Evolutionary conservation across 1,284 basidiomycete species (phyloP).

Genomic region (Polyporus tsugae): DNA sequence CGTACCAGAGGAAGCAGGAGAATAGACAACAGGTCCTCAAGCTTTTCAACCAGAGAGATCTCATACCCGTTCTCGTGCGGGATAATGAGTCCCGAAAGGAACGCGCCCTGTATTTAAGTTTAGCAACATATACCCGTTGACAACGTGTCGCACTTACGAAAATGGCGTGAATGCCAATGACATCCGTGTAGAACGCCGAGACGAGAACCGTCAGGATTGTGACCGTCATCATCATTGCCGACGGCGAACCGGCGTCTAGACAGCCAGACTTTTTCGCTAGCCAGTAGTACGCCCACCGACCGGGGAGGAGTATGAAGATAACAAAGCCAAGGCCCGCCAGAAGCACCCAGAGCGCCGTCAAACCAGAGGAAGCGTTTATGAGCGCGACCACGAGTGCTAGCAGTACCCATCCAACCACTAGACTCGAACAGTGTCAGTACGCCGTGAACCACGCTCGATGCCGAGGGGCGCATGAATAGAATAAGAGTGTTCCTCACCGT

Average conservation of each 20-base stretch:
- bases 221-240: conserved; percentile 80
- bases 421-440: conserved; percentile 7
- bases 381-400: conserved; percentile 69
- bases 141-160: conserved; percentile 52
- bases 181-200: conserved; percentile 89
- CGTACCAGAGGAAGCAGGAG: conserved; percentile 85
- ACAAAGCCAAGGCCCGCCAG: conserved; percentile 64
- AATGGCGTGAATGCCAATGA: conserved; percentile 80
- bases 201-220: conserved; percentile 81
- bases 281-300: conserved; percentile 71
- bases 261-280: conserved; percentile 76
- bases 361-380: conserved; percentile 62
- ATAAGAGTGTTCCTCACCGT: conserved; percentile 43
- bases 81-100: conserved; percentile 89
- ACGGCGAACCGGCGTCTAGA: conserved; percentile 78
- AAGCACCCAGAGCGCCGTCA: conserved; percentile 70
- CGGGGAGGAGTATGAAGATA: conserved; percentile 71
- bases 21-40: conserved; percentile 81
- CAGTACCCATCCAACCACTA: conserved; percentile 57
- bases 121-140: background rate
- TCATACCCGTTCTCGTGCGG: conserved; percentile 90
- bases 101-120: conserved; percentile 62
- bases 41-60: conserved; percentile 76
- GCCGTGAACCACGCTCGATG: too few species aligned
- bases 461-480: background rate